These are phyloP conservation scores for Alternaria sp. DNA, from an alignment of 2,329 filamentous ascomycete genomes.

Conservation along the genomic window DNA sequence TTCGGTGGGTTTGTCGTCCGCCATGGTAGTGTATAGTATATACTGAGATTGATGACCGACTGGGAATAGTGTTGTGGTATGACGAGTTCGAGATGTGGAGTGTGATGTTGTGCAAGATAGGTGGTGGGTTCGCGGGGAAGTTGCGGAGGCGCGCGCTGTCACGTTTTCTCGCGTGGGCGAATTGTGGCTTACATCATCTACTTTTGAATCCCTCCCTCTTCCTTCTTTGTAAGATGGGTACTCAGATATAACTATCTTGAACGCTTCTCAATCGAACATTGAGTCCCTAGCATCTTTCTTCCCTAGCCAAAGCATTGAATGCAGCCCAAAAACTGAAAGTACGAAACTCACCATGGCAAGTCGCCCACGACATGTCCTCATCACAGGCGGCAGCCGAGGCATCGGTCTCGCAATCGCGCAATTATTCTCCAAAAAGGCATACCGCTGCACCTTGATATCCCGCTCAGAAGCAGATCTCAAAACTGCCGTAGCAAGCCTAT, in stretches of 20 bases:
- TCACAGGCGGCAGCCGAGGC: slow-evolving; percentile 52
- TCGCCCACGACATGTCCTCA: slow-evolving; percentile 41
- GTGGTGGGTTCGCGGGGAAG: slow-evolving; percentile 17
- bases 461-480: slow-evolving; percentile 37
- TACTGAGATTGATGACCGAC: neutral
- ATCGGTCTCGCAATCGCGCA: slow-evolving; percentile 52
- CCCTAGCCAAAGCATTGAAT: neutral
- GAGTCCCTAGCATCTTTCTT: neutral
- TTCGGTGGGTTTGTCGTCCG: slow-evolving; percentile 58
- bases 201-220: neutral
- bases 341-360: neutral
- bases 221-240: neutral
- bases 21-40: slow-evolving; percentile 28
- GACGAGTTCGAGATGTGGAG: neutral
- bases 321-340: neutral
- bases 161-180: slow-evolving; percentile 36
- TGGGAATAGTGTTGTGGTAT: neutral
- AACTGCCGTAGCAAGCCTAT: slow-evolving; percentile 34
- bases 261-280: neutral
- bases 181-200: slow-evolving; percentile 1
- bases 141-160: slow-evolving; percentile 32
- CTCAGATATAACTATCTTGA: neutral
- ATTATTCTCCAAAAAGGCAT: slow-evolving; percentile 41
- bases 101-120: slow-evolving; percentile 1
- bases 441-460: slow-evolving; percentile 46